These are phyloP conservation scores for Coemansia sp. DNA, from an alignment of 192 early-diverging fungal species.

Conservation along the genomic window DNA sequence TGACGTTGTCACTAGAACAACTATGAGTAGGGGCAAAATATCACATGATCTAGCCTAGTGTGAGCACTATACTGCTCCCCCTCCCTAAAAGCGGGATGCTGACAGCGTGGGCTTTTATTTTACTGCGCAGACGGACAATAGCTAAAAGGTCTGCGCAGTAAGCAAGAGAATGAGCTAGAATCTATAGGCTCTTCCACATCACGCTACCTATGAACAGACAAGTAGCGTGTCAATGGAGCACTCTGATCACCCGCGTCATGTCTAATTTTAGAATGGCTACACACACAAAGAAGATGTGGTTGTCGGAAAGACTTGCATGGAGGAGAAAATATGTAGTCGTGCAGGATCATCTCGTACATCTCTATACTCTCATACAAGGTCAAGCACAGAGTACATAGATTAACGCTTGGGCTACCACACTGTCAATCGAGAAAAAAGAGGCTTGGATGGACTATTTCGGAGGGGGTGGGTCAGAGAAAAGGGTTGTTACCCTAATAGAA, in stretches of 20 bases:
- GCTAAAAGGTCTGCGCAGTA: conserved; percentile 9
- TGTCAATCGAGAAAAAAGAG: background rate
- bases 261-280: background rate
- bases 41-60: background rate
- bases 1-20: background rate
- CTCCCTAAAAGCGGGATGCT: background rate
- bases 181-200: background rate
- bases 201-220: background rate
- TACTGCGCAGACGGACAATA: background rate
- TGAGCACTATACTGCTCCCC: background rate
- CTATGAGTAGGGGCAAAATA: background rate
- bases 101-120: background rate
- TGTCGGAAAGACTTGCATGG: conserved; percentile 14
- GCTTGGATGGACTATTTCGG: background rate
- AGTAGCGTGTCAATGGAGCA: background rate
- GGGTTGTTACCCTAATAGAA: background rate
- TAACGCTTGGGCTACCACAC: background rate
- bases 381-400: background rate
- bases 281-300: background rate
- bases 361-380: too few species aligned
- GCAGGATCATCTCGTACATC: conserved; percentile 3
- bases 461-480: conserved; percentile 3
- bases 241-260: background rate
- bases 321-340: background rate
- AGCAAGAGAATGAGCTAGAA: background rate